Conservation (phyloP, 768 basidiomycete genomes). For the Cubamyces lactineus region DNA sequence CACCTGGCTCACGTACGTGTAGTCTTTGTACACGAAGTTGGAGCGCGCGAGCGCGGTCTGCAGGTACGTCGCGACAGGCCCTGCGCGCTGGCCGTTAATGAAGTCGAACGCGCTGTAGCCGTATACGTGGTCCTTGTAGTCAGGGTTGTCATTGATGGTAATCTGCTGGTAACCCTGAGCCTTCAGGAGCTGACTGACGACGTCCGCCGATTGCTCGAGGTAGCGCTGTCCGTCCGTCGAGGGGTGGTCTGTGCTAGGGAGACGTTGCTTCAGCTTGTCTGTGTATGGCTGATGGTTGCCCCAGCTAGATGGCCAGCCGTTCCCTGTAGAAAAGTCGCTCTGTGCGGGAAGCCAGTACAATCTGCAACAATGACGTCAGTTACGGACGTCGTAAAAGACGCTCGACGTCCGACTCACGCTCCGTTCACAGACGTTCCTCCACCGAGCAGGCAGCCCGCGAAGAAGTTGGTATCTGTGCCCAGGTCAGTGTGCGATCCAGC, state of each 20-base stretch:
- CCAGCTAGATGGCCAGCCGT: constrained; percentile 63
- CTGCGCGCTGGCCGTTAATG: constrained; percentile 46
- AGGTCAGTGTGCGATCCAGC: not conserved
- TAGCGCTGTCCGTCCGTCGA: constrained; percentile 64
- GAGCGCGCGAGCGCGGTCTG: constrained; percentile 54
- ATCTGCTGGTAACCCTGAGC: constrained; percentile 53
- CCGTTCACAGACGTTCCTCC: constrained; percentile 68
- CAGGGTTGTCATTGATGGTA: constrained; percentile 59
- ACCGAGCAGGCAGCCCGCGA: constrained; percentile 66
- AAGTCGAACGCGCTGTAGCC: constrained; percentile 53
- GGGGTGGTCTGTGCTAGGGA: constrained; percentile 60
- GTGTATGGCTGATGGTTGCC: constrained; percentile 54
- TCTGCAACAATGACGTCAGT: constrained; percentile 18
- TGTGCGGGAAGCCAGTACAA: constrained; percentile 60
- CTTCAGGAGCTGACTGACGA: constrained; percentile 48
- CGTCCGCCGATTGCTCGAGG: constrained; percentile 51
- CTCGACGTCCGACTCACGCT: constrained; percentile 45
- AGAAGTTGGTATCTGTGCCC: constrained; percentile 64
- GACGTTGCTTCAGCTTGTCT: constrained; percentile 48
- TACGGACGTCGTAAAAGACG: not conserved
- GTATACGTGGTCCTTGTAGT: constrained; percentile 61
- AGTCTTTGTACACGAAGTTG: constrained; percentile 55
- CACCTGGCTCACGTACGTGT: constrained; percentile 53
- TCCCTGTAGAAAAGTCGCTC: constrained; percentile 50
- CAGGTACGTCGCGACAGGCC: constrained; percentile 63